These are phyloP conservation scores for Pseudonitzschia multiseries DNA, from an alignment of 108 stramenopile species.

Conservation along the genomic window DNA sequence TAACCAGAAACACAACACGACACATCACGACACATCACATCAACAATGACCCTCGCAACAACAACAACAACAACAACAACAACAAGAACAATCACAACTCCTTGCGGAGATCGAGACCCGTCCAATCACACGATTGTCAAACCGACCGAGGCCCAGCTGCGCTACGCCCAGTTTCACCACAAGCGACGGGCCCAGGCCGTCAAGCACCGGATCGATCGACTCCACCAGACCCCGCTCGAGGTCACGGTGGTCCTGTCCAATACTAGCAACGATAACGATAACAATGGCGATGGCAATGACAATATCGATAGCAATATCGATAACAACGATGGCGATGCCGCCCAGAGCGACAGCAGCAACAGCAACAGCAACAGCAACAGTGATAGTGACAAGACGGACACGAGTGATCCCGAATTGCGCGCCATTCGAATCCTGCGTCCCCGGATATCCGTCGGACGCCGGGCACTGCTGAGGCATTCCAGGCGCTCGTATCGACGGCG, in stretches of 20 bases:
- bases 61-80: no score
- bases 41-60: conserved; percentile 9
- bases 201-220: conserved; percentile 36
- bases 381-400: conserved; percentile 8
- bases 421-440: conserved; percentile 21
- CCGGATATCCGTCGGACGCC: conserved; percentile 44
- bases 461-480: conserved; percentile 64
- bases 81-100: background rate
- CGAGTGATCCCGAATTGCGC: background rate
- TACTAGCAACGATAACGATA: conserved; percentile 30
- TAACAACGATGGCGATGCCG: conserved; percentile 30
- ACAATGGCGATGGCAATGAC: no score
- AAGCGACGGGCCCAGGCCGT: conserved; percentile 52
- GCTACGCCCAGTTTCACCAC: conserved; percentile 78
- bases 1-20: no score
- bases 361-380: conserved; percentile 23
- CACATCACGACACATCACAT: no score
- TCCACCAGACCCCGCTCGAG: conserved; percentile 46
- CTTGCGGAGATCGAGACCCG: background rate
- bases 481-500: conserved; percentile 52
- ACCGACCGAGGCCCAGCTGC: conserved; percentile 73
- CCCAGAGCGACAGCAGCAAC: conserved; percentile 38
- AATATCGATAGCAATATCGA: no score
- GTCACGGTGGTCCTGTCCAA: background rate
- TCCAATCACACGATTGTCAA: background rate